phyloP scores from a whole-genome alignment of 139 green algal genomes.

The Coelastrella sp. region DNA sequence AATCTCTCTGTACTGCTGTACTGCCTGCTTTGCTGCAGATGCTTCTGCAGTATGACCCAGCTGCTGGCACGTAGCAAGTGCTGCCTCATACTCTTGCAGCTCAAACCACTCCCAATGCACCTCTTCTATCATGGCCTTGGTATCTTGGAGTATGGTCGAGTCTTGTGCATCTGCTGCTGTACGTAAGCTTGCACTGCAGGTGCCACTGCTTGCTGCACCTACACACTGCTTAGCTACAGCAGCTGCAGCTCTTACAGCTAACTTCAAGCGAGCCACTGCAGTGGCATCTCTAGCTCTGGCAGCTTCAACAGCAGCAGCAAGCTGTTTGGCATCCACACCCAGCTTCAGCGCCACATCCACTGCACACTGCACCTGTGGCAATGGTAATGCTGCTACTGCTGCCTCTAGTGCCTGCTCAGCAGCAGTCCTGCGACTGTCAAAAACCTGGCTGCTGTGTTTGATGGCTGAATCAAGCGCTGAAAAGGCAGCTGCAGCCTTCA shows the following conservation, averaged over 20 bases:
- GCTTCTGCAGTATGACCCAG: neutral
- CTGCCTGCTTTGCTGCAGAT: neutral
- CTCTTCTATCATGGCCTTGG: too few relatives aligned
- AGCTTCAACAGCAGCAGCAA: conserved; percentile 27
- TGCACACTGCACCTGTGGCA: conserved; percentile 19
- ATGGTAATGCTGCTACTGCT: neutral
- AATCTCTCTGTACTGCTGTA: neutral
- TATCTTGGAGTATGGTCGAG: too few relatives aligned
- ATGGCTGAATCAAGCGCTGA: neutral
- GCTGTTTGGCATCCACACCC: conserved; percentile 27
- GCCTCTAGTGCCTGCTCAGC: conserved; percentile 30
- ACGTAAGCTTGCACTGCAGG: neutral
- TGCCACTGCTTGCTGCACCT: neutral
- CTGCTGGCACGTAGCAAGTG: conserved; percentile 19
- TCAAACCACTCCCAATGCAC: neutral
- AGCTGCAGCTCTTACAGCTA: neutral
- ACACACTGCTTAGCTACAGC: neutral
- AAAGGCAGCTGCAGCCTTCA: neutral
- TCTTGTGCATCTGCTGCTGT: neutral
- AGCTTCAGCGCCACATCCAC: conserved; percentile 41
- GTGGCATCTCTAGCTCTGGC: neutral
- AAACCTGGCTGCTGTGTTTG: neutral
- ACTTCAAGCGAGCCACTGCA: neutral
- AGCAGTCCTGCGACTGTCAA: neutral
- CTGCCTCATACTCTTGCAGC: conserved; percentile 2